Evolutionary conservation across 106 monocot species (phyloP).

Genomic region (Allium cepa): DNA sequence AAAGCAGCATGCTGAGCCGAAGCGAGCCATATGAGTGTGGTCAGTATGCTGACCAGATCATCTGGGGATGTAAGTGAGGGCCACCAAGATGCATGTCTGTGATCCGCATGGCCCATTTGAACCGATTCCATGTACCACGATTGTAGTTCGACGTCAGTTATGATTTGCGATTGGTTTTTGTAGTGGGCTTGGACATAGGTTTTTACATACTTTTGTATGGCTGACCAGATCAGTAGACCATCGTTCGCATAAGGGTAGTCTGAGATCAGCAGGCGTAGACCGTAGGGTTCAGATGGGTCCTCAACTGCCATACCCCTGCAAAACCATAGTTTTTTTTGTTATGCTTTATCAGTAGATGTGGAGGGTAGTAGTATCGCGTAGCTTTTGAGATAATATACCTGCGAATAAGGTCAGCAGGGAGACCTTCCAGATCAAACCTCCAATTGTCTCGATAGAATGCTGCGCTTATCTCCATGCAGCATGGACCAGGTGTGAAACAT

Average conservation of each 20-base stretch:
- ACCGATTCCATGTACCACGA: constrained; percentile 61
- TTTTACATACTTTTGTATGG: constrained; percentile 42
- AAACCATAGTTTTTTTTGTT: not conserved
- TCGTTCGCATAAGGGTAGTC: constrained; percentile 91
- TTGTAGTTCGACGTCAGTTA: constrained; percentile 61
- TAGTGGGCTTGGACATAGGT: constrained; percentile 50
- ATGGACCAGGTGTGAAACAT: constrained; percentile 66
- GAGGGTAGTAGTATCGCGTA: too few relatives aligned
- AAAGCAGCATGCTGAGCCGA: constrained; percentile 92
- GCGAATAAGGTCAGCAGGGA: constrained; percentile 78
- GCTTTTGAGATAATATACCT: constrained; percentile 18
- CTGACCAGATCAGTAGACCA: constrained; percentile 80
- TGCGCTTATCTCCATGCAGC: constrained; percentile 64
- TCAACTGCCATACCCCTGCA: constrained; percentile 76
- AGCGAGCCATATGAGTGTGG: constrained; percentile 77
- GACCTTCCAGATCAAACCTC: constrained; percentile 73
- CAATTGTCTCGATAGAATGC: constrained; percentile 44
- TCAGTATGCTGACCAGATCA: constrained; percentile 44
- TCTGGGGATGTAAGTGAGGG: constrained; percentile 39
- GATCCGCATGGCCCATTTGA: constrained; percentile 66
- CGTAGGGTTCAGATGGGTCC: constrained; percentile 54
- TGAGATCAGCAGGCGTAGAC: constrained; percentile 47
- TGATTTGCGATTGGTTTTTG: constrained; percentile 25
- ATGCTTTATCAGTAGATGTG: not conserved
- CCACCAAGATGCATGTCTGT: constrained; percentile 61